These are phyloP conservation scores for Leccinum obscurum DNA, from an alignment of 768 basidiomycete species.

Conservation along the genomic window DNA sequence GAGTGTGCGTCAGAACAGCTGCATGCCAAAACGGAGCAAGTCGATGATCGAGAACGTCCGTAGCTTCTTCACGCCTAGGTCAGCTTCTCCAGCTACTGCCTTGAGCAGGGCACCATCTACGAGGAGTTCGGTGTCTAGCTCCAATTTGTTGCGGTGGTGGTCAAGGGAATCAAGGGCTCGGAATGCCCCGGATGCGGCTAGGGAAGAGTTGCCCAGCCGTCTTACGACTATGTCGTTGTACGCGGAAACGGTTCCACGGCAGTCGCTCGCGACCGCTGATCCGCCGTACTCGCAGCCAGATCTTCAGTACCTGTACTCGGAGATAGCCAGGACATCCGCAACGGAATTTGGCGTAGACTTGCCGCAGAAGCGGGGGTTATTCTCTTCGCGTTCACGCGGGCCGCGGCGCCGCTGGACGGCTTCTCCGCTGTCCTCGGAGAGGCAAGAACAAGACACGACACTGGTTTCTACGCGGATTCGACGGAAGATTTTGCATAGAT, in stretches of 20 bases:
- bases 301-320: conserved; percentile 26
- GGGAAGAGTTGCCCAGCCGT: conserved; percentile 27
- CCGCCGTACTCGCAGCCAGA: conserved; percentile 35
- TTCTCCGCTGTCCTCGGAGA: conserved; percentile 14
- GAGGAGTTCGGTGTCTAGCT: conserved; percentile 29
- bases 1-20: conserved; percentile 24
- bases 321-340: conserved; percentile 10
- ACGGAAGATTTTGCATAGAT: conserved; percentile 38
- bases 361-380: conserved; percentile 12
- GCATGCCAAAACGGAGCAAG: conserved; percentile 43
- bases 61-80: conserved; percentile 55
- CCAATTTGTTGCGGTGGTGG: conserved; percentile 48
- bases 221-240: conserved; percentile 29
- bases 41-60: conserved; percentile 65
- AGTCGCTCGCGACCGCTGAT: conserved; percentile 15
- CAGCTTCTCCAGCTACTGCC: conserved; percentile 40
- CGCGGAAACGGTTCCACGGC: conserved; percentile 11
- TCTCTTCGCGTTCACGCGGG: conserved; percentile 16
- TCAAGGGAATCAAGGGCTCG: conserved; percentile 48
- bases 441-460: conserved; percentile 16
- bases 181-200: conserved; percentile 49
- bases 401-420: conserved; percentile 24
- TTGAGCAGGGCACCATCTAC: conserved; percentile 30
- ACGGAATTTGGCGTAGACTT: conserved; percentile 27
- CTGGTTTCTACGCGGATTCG: conserved; percentile 26